A percentile compares a stretch with the other conserved stretches of the same genome.
These are phyloP conservation scores for Lycium ferocissimum DNA, from an alignment of 257 asterid species.

Conservation along the genomic window DNA sequence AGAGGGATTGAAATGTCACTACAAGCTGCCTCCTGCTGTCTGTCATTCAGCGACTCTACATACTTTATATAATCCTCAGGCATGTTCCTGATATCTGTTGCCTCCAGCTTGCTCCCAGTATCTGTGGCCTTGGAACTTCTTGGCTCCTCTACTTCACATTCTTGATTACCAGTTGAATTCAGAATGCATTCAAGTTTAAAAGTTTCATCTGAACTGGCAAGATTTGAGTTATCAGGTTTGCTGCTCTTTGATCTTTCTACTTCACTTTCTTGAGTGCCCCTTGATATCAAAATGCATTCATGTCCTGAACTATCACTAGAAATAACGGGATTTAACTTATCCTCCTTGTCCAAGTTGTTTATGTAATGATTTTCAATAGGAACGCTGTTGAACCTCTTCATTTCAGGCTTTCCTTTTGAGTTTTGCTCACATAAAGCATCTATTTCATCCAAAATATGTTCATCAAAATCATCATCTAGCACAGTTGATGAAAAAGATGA, in stretches of 20 bases:
- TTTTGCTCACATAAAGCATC: constrained; percentile 75
- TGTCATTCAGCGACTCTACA: constrained; percentile 72
- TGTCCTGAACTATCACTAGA: constrained; percentile 9
- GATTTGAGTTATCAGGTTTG: constrained; percentile 3
- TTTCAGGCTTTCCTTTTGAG: constrained; percentile 50
- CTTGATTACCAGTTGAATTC: constrained; percentile 42
- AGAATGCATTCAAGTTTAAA: constrained; percentile 41
- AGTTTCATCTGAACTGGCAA: constrained; percentile 38
- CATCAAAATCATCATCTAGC: constrained; percentile 75
- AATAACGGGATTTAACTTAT: constrained; percentile 28
- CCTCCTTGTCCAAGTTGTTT: constrained; percentile 45
- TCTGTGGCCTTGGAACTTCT: constrained; percentile 39
- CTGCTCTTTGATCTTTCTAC: constrained; percentile 21
- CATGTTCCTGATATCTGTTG: constrained; percentile 48
- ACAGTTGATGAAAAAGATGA: constrained; percentile 37
- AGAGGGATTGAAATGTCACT: constrained; percentile 80
- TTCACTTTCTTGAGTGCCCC: constrained; percentile 17
- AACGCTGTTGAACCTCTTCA: constrained; percentile 35
- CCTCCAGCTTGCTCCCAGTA: constrained; percentile 67
- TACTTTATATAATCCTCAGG: constrained; percentile 80
- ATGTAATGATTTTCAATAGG: constrained; percentile 40
- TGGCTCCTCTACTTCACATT: constrained; percentile 37
- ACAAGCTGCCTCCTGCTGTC: constrained; percentile 96
- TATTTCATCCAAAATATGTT: constrained; percentile 70
- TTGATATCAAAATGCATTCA: constrained; percentile 1